Conservation (phyloP, 768 basidiomycete genomes). For the Russula sp. region DNA sequence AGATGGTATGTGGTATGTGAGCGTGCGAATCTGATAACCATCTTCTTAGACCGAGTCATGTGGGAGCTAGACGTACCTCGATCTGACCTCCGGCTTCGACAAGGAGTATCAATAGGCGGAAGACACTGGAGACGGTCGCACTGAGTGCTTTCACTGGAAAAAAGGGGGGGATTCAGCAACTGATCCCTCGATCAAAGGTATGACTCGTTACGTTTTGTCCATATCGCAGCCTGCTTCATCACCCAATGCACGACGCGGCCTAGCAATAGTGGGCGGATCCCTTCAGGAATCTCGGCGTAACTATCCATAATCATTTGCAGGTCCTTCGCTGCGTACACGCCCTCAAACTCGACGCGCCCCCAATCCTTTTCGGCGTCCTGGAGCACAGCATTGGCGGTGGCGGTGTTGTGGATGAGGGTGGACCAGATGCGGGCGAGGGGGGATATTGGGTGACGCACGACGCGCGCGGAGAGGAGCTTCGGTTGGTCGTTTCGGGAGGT, state of each 20-base stretch:
- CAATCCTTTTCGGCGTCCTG: constrained; percentile 6
- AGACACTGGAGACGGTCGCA: neutral
- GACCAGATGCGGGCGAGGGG: constrained; percentile 21
- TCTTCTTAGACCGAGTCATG: neutral
- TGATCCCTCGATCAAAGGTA: neutral
- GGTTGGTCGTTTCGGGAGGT: neutral
- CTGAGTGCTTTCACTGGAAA: constrained; percentile 17
- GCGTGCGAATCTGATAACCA: neutral
- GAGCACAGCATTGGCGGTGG: constrained; percentile 10
- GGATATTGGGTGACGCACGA: constrained; percentile 19
- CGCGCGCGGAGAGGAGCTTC: constrained; percentile 11
- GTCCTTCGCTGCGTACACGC: constrained; percentile 11
- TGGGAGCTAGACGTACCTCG: constrained; percentile 6
- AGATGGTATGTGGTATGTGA: neutral
- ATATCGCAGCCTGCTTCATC: constrained; percentile 12
- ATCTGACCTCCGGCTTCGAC: constrained; percentile 2
- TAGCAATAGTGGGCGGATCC: constrained; percentile 12
- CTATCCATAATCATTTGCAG: constrained; percentile 3
- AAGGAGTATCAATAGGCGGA: constrained; percentile 8
- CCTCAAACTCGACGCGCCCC: constrained; percentile 4
- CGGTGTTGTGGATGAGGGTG: constrained; percentile 10
- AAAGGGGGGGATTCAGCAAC: neutral
- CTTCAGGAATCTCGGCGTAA: constrained; percentile 15
- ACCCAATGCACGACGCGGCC: constrained; percentile 13
- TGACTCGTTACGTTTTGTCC: constrained; percentile 15